phyloP scores from a whole-genome alignment of 2,329 filamentous ascomycete genomes.

The Talaromyces sp. region DNA sequence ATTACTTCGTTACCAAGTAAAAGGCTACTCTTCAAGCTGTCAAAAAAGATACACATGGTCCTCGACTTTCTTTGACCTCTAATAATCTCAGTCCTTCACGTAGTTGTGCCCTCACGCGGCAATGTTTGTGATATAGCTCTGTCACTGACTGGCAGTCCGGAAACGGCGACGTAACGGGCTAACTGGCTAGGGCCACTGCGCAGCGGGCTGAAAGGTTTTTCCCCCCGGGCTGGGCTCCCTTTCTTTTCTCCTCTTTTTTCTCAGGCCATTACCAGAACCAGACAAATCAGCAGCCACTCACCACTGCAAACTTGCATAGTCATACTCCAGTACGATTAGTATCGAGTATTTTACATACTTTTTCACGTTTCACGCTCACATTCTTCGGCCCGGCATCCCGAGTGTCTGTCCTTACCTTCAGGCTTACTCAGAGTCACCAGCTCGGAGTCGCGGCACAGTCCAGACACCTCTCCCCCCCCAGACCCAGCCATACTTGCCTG shows the following conservation, averaged over 20 bases:
- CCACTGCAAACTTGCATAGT: not conserved
- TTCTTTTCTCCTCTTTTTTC: conserved; percentile 18
- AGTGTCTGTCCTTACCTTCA: not conserved
- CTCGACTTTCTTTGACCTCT: not conserved
- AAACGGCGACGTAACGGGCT: not conserved
- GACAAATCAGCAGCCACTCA: conserved; percentile 11
- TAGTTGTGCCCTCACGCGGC: not conserved
- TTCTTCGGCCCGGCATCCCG: conserved; percentile 11
- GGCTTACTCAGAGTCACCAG: not conserved
- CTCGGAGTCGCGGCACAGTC: conserved; percentile 13
- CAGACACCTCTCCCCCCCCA: conserved; percentile 10
- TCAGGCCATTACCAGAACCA: conserved; percentile 3
- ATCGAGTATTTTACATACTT: conserved; percentile 9
- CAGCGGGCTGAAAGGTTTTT: not conserved
- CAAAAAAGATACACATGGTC: not conserved
- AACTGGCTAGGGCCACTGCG: not conserved
- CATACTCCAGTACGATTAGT: conserved; percentile 4
- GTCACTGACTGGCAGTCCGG: not conserved
- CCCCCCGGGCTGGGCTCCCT: conserved; percentile 9
- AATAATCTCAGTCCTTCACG: not conserved
- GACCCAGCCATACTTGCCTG: conserved; percentile 18
- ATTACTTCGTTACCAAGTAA: not conserved
- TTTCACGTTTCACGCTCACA: not conserved
- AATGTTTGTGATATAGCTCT: not conserved
- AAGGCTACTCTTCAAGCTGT: not conserved